phyloP scores from a whole-genome alignment of 768 basidiomycete species.

The Leccinum aurantiacum region DNA sequence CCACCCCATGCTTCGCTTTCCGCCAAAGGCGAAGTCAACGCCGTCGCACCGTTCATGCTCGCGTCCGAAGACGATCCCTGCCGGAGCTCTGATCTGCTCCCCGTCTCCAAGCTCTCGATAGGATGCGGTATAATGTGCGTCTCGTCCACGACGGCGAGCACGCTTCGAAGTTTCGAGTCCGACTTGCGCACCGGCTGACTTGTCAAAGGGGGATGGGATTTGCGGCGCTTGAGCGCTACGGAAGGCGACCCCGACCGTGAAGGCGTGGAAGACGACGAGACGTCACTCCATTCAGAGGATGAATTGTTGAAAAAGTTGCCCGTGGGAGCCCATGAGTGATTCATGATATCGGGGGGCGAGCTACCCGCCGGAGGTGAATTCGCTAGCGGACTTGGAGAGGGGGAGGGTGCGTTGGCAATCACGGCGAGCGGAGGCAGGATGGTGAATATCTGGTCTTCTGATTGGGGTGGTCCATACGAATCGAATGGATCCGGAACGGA shows the following conservation, averaged over 20 bases:
- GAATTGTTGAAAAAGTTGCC: constrained; percentile 49
- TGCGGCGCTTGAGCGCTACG: constrained; percentile 41
- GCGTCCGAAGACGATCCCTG: constrained; percentile 27
- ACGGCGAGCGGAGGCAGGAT: constrained; percentile 84
- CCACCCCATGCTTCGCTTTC: constrained; percentile 39
- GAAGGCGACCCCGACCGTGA: constrained; percentile 56
- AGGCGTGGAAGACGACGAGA: constrained; percentile 40
- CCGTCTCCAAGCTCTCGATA: constrained; percentile 22
- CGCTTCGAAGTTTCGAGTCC: constrained; percentile 66
- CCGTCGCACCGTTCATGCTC: constrained; percentile 25
- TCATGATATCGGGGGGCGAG: constrained; percentile 35
- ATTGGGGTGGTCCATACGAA: constrained; percentile 82
- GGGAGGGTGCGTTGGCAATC: constrained; percentile 63
- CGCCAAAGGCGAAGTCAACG: constrained; percentile 13
- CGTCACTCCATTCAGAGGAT: constrained; percentile 56
- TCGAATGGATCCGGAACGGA: constrained; percentile 92
- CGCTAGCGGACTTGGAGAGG: constrained; percentile 60
- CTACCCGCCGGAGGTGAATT: constrained; percentile 40
- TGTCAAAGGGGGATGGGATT: constrained; percentile 48
- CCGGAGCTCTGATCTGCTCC: constrained; percentile 19
- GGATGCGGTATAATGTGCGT: constrained; percentile 37
- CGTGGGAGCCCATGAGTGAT: constrained; percentile 52
- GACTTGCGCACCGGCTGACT: constrained; percentile 49
- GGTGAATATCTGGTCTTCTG: constrained; percentile 90
- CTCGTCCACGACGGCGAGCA: constrained; percentile 75